Conservation (phyloP, 345 rosid genomes). For the Eucalyptus cladocalyx region DNA sequence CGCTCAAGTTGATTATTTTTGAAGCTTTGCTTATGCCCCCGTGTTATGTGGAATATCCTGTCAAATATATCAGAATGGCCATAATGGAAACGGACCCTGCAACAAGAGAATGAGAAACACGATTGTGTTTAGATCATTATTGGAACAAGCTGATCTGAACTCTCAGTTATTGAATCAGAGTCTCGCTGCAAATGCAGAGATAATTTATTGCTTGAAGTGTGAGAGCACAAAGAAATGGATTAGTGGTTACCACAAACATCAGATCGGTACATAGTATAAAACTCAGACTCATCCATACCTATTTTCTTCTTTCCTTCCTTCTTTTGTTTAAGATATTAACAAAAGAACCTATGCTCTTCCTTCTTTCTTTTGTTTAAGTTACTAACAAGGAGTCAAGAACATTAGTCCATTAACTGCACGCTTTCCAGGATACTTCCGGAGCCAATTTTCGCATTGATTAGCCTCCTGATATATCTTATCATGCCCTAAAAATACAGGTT, state of each 20-base stretch:
- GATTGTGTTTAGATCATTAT: neutral
- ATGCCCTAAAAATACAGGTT: neutral
- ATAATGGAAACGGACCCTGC: constrained; percentile 96
- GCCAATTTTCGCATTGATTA: neutral
- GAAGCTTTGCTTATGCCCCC: constrained; percentile 98
- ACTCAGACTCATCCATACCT: neutral
- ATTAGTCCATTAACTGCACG: neutral
- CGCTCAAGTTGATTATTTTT: constrained; percentile 78
- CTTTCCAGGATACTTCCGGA: neutral
- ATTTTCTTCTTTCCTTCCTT: neutral
- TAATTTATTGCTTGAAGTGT: neutral
- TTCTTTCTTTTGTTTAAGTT: neutral
- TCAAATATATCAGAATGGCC: constrained; percentile 99
- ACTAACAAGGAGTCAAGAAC: neutral
- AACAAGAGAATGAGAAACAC: neutral
- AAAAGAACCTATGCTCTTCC: neutral
- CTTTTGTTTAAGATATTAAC: neutral
- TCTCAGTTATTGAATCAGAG: neutral
- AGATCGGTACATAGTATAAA: neutral
- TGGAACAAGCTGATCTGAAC: neutral
- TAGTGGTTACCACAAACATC: neutral
- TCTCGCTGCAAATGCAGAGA: accelerated
- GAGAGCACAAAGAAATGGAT: neutral
- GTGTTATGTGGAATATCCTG: constrained; percentile 89
- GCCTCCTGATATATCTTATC: neutral